These are phyloP conservation scores for Nemophila menziesii DNA, from an alignment of 257 asterid species.

Conservation along the genomic window DNA sequence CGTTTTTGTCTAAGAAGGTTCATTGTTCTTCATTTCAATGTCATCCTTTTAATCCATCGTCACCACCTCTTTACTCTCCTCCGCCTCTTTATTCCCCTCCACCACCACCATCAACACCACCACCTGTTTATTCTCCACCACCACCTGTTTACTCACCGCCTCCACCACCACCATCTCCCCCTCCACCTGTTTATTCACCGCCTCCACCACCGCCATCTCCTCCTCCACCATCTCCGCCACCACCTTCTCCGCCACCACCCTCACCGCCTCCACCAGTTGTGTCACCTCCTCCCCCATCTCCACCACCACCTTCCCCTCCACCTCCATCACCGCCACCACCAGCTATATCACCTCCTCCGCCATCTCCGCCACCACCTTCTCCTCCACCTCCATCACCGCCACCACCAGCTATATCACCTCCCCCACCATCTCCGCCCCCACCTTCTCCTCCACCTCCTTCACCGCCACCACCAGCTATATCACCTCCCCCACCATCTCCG, in stretches of 20 bases:
- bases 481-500: constrained; percentile 11
- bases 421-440: constrained; percentile 13
- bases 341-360: constrained; percentile 13
- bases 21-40: constrained; percentile 71
- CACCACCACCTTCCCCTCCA: no score
- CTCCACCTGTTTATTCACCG: constrained; percentile 6
- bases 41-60: constrained; percentile 49
- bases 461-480: constrained; percentile 9
- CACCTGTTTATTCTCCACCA: constrained; percentile 3
- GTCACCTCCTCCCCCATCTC: constrained; percentile 12
- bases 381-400: constrained; percentile 34
- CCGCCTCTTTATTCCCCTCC: constrained; percentile 14
- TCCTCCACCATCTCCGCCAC: no score
- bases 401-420: constrained; percentile 21
- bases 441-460: constrained; percentile 10
- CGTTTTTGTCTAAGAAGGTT: constrained; percentile 38
- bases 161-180: constrained; percentile 16
- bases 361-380: constrained; percentile 8
- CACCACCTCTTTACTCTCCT: constrained; percentile 46
- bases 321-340: constrained; percentile 15
- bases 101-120: constrained; percentile 14
- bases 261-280: no score
- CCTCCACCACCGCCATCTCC: no score
- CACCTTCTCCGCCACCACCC: no score
- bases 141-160: constrained; percentile 12